Base-by-base conservation (phyloP, 257 asterid species). In the Solanum ossicruentum region DNA sequence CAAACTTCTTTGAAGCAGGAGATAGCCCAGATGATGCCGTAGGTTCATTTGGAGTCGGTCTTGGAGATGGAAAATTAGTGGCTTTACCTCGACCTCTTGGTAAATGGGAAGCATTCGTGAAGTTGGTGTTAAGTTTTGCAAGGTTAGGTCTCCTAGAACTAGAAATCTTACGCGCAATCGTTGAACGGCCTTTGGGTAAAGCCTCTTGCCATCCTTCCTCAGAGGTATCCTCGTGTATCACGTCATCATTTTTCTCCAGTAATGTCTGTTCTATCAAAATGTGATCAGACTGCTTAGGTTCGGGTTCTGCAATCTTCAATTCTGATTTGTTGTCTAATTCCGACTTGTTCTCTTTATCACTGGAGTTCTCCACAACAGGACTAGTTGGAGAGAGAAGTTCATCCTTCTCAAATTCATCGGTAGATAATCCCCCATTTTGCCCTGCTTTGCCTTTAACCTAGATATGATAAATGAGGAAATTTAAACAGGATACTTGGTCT, bases 121-220 rank as follows among this genome's bases (percentile, higher is more conserved):
- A 93, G 90, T 93, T 93, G 85, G 97, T 93, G 90, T 92, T 93
- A 86, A 93, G 63, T 86, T 95, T 93, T 72, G 93, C 93, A 83
- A 95, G 98, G 87, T 84, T 92, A 43, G 97, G 97, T 89, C 90
- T 91, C 86, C 92, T 90, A 16, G 97, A 92, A 87, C 89, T 89
- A 83, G 93, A 86, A 79, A 93, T 84, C 89, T 93, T 93, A 81
- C 97, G 95, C 66, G 89, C 85, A 85, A 83, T 75, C 9, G 83
- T 83, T 20, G 96, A 90, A 55, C 98, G 95, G 13, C 98, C 95
- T 89, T 92, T 95, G 21, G 96, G 97, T 47, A 87, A 80, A 89
- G 98, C 98, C 88, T 95, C 98, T 90, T 93, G 98, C 98, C 98
- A 95, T 82, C 98, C 98, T 91, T 92, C 97, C 58, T 89, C 98